These are phyloP conservation scores for Takakia lepidozioides DNA, from an alignment of 225 moss, liverwort and hornwort genomes.

Conservation along the genomic window DNA sequence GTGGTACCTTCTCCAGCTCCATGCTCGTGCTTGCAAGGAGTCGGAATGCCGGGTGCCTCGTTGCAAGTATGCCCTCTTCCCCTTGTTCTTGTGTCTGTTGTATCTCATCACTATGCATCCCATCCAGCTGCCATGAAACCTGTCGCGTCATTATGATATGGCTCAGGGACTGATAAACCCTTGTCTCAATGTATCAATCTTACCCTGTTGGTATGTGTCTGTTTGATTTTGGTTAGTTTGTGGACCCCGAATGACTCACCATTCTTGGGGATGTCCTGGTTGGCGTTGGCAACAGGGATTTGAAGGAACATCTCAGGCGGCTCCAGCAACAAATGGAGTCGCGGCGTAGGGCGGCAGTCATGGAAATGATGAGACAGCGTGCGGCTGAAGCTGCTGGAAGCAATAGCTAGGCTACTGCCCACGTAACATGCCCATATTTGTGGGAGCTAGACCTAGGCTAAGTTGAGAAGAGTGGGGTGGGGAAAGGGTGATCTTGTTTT, in stretches of 20 bases:
- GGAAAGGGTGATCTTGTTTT: background rate
- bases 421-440: conserved; percentile 14
- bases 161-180: too few species aligned
- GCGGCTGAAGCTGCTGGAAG: conserved; percentile 91
- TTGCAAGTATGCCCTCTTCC: conserved; percentile 71
- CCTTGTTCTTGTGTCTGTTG: too few species aligned
- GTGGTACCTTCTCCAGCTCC: conserved; percentile 97
- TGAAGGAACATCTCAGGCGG: conserved; percentile 91
- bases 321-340: conserved; percentile 95
- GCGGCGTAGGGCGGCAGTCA: conserved; percentile 90
- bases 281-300: conserved; percentile 87
- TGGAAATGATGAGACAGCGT: conserved; percentile 99
- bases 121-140: too few species aligned
- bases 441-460: conserved; percentile 8
- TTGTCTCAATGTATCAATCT: too few species aligned
- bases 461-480: conserved; percentile 1
- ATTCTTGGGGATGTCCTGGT: too few species aligned
- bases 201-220: too few species aligned
- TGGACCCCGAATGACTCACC: too few species aligned
- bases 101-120: too few species aligned
- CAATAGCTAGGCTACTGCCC: conserved; percentile 39
- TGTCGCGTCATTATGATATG: too few species aligned
- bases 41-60: conserved; percentile 92
- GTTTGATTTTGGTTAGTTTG: too few species aligned
- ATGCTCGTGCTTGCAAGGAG: conserved; percentile 97